phyloP scores from a whole-genome alignment of 352 stramenopile species.

The Synura sp. region DNA sequence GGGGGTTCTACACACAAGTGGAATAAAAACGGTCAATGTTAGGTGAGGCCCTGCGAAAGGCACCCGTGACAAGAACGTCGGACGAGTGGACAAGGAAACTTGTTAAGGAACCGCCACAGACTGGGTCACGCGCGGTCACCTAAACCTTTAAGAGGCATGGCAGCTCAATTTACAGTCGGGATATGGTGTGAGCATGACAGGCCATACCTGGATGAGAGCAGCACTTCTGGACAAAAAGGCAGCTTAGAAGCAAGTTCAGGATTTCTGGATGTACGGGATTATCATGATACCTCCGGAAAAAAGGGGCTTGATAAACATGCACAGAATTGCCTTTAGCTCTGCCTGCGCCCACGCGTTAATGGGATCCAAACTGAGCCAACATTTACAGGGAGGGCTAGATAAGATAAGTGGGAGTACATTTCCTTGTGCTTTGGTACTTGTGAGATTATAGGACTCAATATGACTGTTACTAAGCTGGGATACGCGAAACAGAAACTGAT shows the following conservation, averaged over 20 bases:
- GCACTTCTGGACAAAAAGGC: constrained; percentile 13
- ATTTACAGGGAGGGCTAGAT: not conserved
- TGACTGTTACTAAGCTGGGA: no score
- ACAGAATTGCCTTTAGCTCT: constrained; percentile 11
- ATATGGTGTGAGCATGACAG: constrained; percentile 4
- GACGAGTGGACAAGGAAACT: constrained; percentile 19
- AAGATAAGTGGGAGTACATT: no score
- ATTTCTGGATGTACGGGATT: not conserved
- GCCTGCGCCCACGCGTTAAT: constrained; percentile 18
- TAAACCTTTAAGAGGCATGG: constrained; percentile 24
- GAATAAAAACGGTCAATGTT: constrained; percentile 24
- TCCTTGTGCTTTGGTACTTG: no score
- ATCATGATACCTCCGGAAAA: constrained; percentile 23
- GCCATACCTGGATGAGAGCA: constrained; percentile 1
- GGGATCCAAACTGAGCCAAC: not conserved
- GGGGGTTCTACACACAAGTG: constrained; percentile 20
- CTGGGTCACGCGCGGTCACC: constrained; percentile 16
- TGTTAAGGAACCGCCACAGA: constrained; percentile 26
- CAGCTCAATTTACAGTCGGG: constrained; percentile 12
- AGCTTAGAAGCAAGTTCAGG: constrained; percentile 21
- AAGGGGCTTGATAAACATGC: constrained; percentile 14
- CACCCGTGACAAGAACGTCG: constrained; percentile 6
- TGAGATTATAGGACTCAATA: no score
- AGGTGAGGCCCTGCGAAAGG: constrained; percentile 20
- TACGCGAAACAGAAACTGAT: no score